phyloP scores from a whole-genome alignment of 2,329 filamentous ascomycete species.

The Nemania serpens region DNA sequence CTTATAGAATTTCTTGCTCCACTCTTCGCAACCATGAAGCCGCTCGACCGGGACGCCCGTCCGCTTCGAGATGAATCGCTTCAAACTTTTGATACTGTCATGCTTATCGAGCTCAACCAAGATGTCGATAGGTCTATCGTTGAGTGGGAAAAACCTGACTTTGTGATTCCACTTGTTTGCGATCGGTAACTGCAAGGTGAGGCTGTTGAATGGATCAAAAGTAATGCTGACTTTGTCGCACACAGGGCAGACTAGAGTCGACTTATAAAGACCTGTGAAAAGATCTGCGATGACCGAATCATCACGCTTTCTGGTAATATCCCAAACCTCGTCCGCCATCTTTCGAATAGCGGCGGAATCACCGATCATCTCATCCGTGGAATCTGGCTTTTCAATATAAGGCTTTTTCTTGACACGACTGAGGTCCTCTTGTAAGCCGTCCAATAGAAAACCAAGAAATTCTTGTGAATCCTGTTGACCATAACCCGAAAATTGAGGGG shows the following conservation, averaged over 20 bases:
- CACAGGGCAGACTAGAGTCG: constrained; percentile 86
- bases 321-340: constrained; percentile 87
- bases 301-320: constrained; percentile 89
- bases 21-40: constrained; percentile 83
- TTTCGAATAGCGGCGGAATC: constrained; percentile 78
- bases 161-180: constrained; percentile 79
- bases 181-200: constrained; percentile 88
- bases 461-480: constrained; percentile 98
- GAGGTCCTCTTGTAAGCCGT: constrained; percentile 92
- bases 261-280: constrained; percentile 98
- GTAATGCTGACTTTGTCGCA: constrained; percentile 98
- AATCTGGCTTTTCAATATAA: constrained; percentile 96
- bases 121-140: constrained; percentile 71
- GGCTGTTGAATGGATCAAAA: constrained; percentile 95
- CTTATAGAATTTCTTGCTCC: constrained; percentile 83
- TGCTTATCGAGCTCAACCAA: constrained; percentile 82
- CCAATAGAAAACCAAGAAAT: constrained; percentile 91
- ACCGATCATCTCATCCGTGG: constrained; percentile 92
- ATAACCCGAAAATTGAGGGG: constrained; percentile 88
- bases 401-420: constrained; percentile 95
- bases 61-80: constrained; percentile 70
- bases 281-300: constrained; percentile 95
- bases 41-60: constrained; percentile 67
- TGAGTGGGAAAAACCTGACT: constrained; percentile 78
- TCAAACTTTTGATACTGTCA: constrained; percentile 69